Base-by-base conservation (phyloP, 2,329 filamentous ascomycete species). In the Sporothrix brunneoviolacea region DNA sequence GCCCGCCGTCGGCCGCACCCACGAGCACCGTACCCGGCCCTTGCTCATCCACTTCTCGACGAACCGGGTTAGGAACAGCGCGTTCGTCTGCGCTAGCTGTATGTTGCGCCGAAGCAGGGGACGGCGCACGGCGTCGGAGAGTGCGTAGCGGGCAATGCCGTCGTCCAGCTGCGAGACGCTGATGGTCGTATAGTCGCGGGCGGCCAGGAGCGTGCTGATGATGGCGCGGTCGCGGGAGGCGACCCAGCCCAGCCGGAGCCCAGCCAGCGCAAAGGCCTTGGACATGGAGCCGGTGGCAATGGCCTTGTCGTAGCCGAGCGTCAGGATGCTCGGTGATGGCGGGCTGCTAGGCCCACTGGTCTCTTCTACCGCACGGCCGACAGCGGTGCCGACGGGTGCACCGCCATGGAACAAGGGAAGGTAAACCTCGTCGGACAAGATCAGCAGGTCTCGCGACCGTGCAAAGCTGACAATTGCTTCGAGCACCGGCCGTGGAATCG, bases 131-230 rank as follows among this genome's bases (percentile, higher is more conserved):
- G 62, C 56, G 5, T 61, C 57, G 6, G 79, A 78, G 8, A 95
- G 70, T 0, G 90, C 89, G 61, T 83, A 91, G 24, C 79, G 77
- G 2, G 88, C 90, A 10, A 95, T 74, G 44, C 79, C 77, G 63
- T 95, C 88, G 63, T 94, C 88, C 7, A 95, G 70, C 61, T 84
- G 81, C n/a, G 86, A 87, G 0, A 94, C 88, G 35, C 84, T 86
- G 60, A 94, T 94, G 22, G 86, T 90, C 4, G 88, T 94, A 70
- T 93, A 94, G 64, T 93, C 84, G 36, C 88, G 75, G 2, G 83
- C 82, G 13, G 71, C 67, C 10, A 83, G 80, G 55, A 86, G 74
- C 13, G 74, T 70, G 45, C 82, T 76, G 48, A 91, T 75, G 50
- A 94, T 73, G 0, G 70, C 68, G 5, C 64, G 62, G 64, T 81